Conservation (phyloP, 1,284 basidiomycete species). For the Gymnopus androsaceus region DNA sequence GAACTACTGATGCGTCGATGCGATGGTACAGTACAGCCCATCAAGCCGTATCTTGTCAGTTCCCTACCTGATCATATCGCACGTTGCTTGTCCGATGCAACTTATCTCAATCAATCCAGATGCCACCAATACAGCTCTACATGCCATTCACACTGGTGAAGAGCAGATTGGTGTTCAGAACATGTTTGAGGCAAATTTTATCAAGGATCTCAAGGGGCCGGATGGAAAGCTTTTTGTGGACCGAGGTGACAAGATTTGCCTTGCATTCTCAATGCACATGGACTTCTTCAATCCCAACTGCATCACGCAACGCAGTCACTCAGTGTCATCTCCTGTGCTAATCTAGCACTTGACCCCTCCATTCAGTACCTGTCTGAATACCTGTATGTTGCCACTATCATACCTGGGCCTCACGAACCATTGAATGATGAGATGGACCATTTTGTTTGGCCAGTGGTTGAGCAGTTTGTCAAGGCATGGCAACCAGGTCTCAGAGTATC, state of each 20-base stretch:
- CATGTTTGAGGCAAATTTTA: conserved; percentile 6
- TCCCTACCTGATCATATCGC: conserved; percentile 20
- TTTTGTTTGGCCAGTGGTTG: no score
- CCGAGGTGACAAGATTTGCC: no score
- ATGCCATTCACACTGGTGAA: not conserved
- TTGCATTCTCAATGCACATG: no score
- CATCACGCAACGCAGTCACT: not conserved
- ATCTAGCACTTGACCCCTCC: conserved; percentile 20
- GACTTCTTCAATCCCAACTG: conserved; percentile 13
- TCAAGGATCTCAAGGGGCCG: no score
- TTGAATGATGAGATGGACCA: conserved; percentile 15
- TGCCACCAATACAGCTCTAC: conserved; percentile 18
- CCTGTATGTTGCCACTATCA: conserved; percentile 32
- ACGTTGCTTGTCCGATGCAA: conserved; percentile 17
- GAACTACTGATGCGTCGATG: no score
- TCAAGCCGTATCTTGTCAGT: no score
- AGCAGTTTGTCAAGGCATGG: no score
- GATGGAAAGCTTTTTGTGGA: no score
- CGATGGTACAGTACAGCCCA: no score
- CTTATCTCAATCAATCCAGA: conserved; percentile 18
- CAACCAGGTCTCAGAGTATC: conserved; percentile 14
- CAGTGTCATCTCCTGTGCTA: conserved; percentile 1
- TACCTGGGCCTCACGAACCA: conserved; percentile 27
- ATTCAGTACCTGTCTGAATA: conserved; percentile 33
- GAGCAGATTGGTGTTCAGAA: not conserved